Evolutionary conservation across 108 stramenopile species (phyloP), one percentile per base, ranked within the genome.

Genomic region (Nitzschia sp.): DNA sequence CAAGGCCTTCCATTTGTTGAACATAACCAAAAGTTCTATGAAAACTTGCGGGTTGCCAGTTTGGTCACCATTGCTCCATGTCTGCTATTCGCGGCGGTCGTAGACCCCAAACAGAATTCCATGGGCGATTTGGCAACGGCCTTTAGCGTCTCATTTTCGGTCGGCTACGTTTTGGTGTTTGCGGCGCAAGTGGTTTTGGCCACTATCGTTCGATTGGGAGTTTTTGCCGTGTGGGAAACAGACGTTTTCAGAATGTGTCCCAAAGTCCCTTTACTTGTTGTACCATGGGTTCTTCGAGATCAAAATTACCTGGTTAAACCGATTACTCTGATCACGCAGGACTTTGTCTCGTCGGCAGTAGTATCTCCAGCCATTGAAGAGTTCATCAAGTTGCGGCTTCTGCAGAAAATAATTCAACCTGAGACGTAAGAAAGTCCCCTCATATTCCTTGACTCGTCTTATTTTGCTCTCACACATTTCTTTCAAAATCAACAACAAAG

Each of bases 211-310:
- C 90, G 93, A 48, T 69, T 94, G 24, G 76, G 67, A 10, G 80
- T 87, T 10, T 94, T 94, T 54, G 53, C 43, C 19, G 51, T 80
- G 17, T 89, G 86, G 88, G 93, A 92, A 67, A 87, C 83, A 5
- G 64, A 80, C 11, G 83, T 95, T 17, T 90, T 95, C 57, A 59
- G 58, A 5, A 63, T 90, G 3, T 15, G 67, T 7, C 61, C 67
- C 14, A 21, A 41, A 17, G 39, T 63, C 0, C 89, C 94, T 6
- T 41, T 80, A 1, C 57, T 81, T 6, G 67, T 91, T 21, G 48
- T 92, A 25, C 94, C 94, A 11, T 95, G 94, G 94, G 86, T 89
- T 8, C 64, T 95, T 56, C 63, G 91, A 57, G 94, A 95, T 69
- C 81, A 84, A 41, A 76, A 77, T 51, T 89, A 88, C 58, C 69